Evolutionary conservation across 163 green algal species (phyloP), one percentile per base, ranked within the genome.

Genomic region (Scenedesmus sp.): DNA sequence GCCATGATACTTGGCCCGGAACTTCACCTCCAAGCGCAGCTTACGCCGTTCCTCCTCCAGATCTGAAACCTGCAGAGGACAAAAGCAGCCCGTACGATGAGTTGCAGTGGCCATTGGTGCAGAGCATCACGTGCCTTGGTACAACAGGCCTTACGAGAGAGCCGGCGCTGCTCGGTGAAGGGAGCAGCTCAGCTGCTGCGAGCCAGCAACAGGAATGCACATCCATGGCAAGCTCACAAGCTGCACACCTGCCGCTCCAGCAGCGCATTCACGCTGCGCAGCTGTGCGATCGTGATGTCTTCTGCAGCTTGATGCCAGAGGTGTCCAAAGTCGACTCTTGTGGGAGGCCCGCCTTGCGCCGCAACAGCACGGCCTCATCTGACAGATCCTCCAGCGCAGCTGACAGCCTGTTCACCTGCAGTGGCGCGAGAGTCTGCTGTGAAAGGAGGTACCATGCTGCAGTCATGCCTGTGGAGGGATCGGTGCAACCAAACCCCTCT

Each of bases 41-140:
- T 95, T 95, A 51, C 93, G 90, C 2, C 95, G 92, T 91, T 97
- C 95, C 91, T 98, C 95, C 88, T 98, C 96, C 35, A 98, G 90
- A 61, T 97, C 92, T 1, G 93, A 92, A 7, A 97, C 93, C 94
- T 95, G 46, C 49, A 33, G 22, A n/a, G 35, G 6, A 26, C 37
- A 51, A 13, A n/a, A 18, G 33, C 73, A 35, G 30, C 24, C 16
- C 37, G 51, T 22, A 10, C 35, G 49, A 7, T 46, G 26, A 7
- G 18, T 37, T 37, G 22, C 44, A 35, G 2, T 51, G n/a, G n/a
- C n/a, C n/a, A n/a, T n/a, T n/a, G n/a, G 42, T 15, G 40, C 10
- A 30, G 2, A 83, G 12, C 37, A 18, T 12, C 76, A 40, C n/a
- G 76, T 40, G 3, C 13, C 1, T 22, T 53, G 46, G 22, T 16